Conservation (phyloP, 169 alveolate genomes). For the Blepharisma undulans region DNA sequence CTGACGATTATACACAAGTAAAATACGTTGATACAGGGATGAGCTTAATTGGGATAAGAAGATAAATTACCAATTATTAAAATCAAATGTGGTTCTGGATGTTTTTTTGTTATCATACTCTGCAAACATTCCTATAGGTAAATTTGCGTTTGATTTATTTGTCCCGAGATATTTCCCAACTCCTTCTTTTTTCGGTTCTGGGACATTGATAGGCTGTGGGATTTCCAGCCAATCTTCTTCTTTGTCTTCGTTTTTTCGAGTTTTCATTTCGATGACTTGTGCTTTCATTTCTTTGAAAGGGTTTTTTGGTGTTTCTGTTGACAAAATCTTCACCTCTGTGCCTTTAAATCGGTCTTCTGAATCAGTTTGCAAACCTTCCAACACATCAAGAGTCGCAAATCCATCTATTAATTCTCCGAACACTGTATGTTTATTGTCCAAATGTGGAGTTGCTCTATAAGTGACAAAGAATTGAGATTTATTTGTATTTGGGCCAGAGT, state of each 20-base stretch:
- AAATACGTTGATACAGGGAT: background rate
- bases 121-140: conserved; percentile 31
- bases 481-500: conserved; percentile 66
- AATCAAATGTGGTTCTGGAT: conserved; percentile 9
- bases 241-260: conserved; percentile 26
- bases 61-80: conserved; percentile 35
- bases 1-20: background rate
- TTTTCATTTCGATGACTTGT: conserved; percentile 48
- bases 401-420: conserved; percentile 70
- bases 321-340: conserved; percentile 46
- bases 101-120: background rate
- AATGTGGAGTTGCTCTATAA: conserved; percentile 54
- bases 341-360: conserved; percentile 38
- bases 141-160: background rate
- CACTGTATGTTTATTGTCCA: conserved; percentile 68
- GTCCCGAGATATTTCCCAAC: conserved; percentile 33
- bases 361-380: conserved; percentile 40
- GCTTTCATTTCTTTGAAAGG: conserved; percentile 67
- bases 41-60: background rate
- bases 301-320: conserved; percentile 49
- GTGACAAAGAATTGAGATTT: conserved; percentile 71
- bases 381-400: conserved; percentile 41
- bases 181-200: background rate
- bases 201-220: background rate
- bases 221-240: conserved; percentile 38